phyloP scores from a whole-genome alignment of 306 rosid species.

The Dalbergia cultrata region DNA sequence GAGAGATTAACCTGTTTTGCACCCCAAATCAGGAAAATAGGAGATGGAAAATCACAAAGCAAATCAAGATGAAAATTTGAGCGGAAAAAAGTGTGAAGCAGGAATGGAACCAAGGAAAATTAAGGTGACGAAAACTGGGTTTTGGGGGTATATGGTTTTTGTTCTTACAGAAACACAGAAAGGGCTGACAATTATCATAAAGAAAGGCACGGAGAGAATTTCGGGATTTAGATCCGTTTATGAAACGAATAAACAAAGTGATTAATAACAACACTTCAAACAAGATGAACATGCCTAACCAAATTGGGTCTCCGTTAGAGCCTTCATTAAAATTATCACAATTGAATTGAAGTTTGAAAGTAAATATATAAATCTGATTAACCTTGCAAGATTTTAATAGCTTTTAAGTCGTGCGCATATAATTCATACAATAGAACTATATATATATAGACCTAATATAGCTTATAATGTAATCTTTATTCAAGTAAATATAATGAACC shows the following conservation, averaged over 20 bases:
- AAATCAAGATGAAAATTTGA: conserved; percentile 34
- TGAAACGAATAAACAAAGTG: conserved; percentile 38
- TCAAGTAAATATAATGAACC: neutral
- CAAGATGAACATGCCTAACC: neutral
- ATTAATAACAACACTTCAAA: conserved; percentile 40
- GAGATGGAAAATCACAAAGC: conserved; percentile 27
- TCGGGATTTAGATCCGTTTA: conserved; percentile 41
- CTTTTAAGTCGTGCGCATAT: neutral
- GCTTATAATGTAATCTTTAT: neutral
- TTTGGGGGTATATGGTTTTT: conserved; percentile 45
- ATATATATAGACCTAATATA: neutral
- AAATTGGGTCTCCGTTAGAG: neutral
- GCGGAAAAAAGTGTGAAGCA: neutral
- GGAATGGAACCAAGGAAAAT: neutral
- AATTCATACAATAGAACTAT: neutral
- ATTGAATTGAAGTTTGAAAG: conserved; percentile 1
- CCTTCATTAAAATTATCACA: neutral
- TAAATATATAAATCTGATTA: conserved; percentile 6
- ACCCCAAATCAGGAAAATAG: neutral
- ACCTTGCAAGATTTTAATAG: conserved; percentile 1
- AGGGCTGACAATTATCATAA: conserved; percentile 38
- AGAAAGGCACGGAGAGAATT: conserved; percentile 54
- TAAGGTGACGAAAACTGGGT: conserved; percentile 34
- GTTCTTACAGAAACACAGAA: conserved; percentile 18
- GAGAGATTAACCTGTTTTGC: conserved; percentile 34